Conservation (phyloP, 78 protist genomes). For the Emiliania huxleyi region DNA sequence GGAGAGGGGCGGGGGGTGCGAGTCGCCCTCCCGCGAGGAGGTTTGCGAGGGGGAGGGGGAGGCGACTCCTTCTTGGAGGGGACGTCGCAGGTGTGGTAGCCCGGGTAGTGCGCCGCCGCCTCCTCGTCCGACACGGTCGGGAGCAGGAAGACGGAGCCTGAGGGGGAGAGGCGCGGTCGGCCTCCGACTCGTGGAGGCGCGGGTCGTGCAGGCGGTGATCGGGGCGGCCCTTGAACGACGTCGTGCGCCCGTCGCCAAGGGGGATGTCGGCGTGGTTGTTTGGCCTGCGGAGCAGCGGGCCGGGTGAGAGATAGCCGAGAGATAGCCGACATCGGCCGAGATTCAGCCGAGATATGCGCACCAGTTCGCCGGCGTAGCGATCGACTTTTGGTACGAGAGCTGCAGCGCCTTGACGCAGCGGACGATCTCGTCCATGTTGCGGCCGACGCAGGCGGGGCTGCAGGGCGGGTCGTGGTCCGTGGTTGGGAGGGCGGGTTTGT, state of each 20-base stretch:
- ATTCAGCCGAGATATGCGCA: too few species aligned
- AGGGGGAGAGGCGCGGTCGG: too few species aligned
- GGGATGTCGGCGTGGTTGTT: neutral
- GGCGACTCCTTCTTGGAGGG: neutral
- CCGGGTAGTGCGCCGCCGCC: neutral
- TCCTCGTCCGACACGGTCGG: neutral
- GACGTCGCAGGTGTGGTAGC: neutral
- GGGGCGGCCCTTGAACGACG: too few species aligned
- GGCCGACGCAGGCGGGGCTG: neutral
- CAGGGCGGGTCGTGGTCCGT: too few species aligned
- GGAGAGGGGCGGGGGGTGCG: too few species aligned
- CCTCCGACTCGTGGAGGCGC: too few species aligned
- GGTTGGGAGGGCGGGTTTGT: neutral
- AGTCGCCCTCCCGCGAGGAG: too few species aligned
- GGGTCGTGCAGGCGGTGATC: too few species aligned
- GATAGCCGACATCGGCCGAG: too few species aligned
- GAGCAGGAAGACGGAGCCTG: neutral
- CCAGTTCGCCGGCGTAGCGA: constrained; percentile 50
- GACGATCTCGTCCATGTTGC: constrained; percentile 32
- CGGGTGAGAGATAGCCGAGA: too few species aligned
- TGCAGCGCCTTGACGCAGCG: constrained; percentile 14
- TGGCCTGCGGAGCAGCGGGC: neutral
- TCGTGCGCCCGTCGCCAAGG: too few species aligned
- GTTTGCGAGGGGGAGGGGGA: too few species aligned
- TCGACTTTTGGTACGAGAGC: neutral